phyloP scores from a whole-genome alignment of 495 filamentous ascomycete genomes.

The Hyaloscypha hepaticicola region DNA sequence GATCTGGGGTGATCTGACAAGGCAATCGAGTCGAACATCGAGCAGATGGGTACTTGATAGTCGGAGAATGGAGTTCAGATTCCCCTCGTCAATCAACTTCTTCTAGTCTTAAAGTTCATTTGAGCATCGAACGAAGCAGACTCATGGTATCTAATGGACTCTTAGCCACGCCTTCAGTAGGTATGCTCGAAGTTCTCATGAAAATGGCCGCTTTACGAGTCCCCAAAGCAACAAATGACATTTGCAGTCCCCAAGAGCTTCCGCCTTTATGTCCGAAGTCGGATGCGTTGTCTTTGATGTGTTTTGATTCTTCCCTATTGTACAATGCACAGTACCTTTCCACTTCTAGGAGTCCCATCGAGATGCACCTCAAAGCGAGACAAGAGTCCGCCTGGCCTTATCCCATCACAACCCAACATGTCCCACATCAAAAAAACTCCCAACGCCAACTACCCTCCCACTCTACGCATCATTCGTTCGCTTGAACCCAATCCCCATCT shows the following conservation, averaged over 20 bases:
- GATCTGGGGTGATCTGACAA: not conserved
- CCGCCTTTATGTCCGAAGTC: not conserved
- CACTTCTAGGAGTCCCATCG: no score
- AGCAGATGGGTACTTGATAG: not conserved
- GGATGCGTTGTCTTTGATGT: not conserved
- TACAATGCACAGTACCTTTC: not conserved
- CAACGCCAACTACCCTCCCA: no score
- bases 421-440: not conserved
- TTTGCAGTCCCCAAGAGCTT: not conserved
- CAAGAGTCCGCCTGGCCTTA: no score
- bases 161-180: not conserved
- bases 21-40: not conserved
- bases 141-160: not conserved
- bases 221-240: not conserved
- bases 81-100: not conserved
- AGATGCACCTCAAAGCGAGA: not conserved
- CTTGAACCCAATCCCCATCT: not conserved
- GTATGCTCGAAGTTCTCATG: not conserved
- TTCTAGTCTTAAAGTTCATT: not conserved
- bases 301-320: not conserved
- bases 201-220: not conserved
- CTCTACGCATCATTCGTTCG: not conserved
- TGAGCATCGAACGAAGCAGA: not conserved
- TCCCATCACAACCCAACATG: not conserved
- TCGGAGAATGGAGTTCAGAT: slow-evolving; percentile 1